These are phyloP conservation scores for Centrapalus pauciflorus DNA, from an alignment of 129 eudicot species.

Conservation along the genomic window DNA sequence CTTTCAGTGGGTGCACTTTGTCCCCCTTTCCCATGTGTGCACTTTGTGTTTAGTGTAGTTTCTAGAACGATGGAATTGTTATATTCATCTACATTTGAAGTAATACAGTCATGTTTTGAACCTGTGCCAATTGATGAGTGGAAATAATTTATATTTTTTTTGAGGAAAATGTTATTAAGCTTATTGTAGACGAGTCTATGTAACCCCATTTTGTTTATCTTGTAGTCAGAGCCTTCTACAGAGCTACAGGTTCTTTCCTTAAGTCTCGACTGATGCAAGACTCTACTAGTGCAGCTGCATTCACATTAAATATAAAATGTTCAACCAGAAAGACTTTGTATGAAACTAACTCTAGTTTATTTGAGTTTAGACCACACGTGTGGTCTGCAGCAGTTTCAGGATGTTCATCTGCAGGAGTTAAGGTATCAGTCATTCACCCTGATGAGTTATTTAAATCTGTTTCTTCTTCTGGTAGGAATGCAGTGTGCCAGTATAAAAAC, in stretches of 20 bases:
- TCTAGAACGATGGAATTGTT: conserved; percentile 13
- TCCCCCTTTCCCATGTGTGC: conserved; percentile 12
- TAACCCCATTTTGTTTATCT: conserved; percentile 2
- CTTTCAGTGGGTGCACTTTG: conserved; percentile 23
- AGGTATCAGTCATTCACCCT: conserved; percentile 24
- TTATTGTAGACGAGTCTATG: conserved; percentile 11
- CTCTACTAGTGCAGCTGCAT: conserved; percentile 26
- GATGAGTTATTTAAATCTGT: background rate
- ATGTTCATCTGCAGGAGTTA: conserved; percentile 29
- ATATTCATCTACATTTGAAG: background rate
- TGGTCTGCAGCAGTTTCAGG: conserved; percentile 39
- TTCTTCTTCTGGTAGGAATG: background rate
- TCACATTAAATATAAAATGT: conserved; percentile 24
- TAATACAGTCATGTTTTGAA: background rate
- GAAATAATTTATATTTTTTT: background rate
- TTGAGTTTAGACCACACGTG: conserved; percentile 58
- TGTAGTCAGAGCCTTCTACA: conserved; percentile 77
- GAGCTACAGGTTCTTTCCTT: conserved; percentile 73
- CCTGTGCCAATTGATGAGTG: background rate
- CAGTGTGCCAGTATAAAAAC: too few species aligned
- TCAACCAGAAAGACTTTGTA: conserved; percentile 12
- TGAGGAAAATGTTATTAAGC: background rate
- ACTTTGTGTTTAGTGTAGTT: conserved; percentile 1
- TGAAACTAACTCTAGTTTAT: conserved; percentile 37
- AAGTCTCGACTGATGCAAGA: conserved; percentile 51